These are phyloP conservation scores for Cladorrhinum sp. DNA, from an alignment of 2,329 filamentous ascomycete species.

Conservation along the genomic window DNA sequence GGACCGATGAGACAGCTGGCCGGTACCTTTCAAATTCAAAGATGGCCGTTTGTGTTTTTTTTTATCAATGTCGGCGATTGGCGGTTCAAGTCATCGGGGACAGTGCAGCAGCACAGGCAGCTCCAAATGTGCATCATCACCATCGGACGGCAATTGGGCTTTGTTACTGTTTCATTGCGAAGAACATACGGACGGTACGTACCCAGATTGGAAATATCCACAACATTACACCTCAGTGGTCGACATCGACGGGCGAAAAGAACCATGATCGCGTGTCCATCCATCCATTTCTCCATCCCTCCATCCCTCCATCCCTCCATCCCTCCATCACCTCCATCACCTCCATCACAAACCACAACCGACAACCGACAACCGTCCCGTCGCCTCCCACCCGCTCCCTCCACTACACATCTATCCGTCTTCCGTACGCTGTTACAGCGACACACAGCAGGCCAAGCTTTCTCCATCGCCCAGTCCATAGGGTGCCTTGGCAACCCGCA, in stretches of 20 bases:
- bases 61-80: neutral
- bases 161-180: neutral
- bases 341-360: constrained; percentile 13
- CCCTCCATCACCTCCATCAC: neutral
- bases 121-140: neutral
- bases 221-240: neutral
- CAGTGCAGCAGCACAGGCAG: neutral
- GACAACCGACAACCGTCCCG: neutral
- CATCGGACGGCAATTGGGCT: neutral
- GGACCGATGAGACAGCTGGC: constrained; percentile 6
- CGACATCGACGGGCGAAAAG: neutral
- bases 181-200: neutral
- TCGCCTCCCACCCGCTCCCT: neutral
- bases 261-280: neutral
- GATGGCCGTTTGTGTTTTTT: neutral
- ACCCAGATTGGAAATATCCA: neutral
- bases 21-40: neutral
- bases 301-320: neutral
- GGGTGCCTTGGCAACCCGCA: constrained; percentile 14
- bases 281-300: neutral
- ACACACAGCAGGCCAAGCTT: constrained; percentile 25
- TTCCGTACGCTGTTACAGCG: constrained; percentile 11
- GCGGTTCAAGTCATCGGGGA: neutral
- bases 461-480: constrained; percentile 13
- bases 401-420: constrained; percentile 15